These are phyloP conservation scores for Fonsecaea erecta DNA, from an alignment of 2,329 filamentous ascomycete species.

Conservation along the genomic window DNA sequence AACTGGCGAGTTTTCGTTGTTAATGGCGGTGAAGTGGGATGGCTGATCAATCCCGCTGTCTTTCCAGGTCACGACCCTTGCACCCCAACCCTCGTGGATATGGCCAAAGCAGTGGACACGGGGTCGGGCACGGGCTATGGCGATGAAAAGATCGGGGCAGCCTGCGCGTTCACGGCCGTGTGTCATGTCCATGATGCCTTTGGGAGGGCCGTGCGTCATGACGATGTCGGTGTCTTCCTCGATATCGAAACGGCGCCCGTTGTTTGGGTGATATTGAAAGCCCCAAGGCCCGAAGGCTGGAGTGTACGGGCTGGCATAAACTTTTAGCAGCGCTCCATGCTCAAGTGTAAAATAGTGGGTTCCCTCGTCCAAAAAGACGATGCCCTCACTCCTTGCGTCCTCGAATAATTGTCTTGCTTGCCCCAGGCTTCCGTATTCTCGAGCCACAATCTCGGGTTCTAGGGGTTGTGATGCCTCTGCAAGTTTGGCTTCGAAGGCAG, in stretches of 20 bases:
- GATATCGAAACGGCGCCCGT: constrained; percentile 47
- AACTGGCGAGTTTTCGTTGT: constrained; percentile 47
- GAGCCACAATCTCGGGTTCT: constrained; percentile 39
- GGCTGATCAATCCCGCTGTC: constrained; percentile 40
- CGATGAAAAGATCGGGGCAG: constrained; percentile 42
- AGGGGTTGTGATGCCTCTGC: constrained; percentile 38
- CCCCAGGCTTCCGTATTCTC: constrained; percentile 49
- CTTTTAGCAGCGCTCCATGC: constrained; percentile 56
- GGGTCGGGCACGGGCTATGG: constrained; percentile 42
- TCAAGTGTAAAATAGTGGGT: constrained; percentile 52
- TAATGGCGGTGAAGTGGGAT: constrained; percentile 54
- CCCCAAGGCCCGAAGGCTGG: constrained; percentile 54
- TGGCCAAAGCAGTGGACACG: constrained; percentile 50
- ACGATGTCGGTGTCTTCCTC: constrained; percentile 50
- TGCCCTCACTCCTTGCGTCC: constrained; percentile 44
- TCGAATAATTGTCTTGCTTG: constrained; percentile 49
- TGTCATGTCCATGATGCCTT: constrained; percentile 56
- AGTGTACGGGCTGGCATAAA: constrained; percentile 62
- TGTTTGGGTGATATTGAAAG: constrained; percentile 53
- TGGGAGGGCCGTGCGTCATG: constrained; percentile 62
- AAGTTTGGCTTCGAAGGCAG: constrained; percentile 45
- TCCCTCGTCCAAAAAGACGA: constrained; percentile 59
- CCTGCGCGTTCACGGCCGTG: constrained; percentile 41
- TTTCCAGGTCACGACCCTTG: constrained; percentile 59
- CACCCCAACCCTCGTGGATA: constrained; percentile 59